A percentile compares a stretch with the other conserved stretches of the same genome.
Evolutionary conservation across 208 protist genomes (phyloP).

Genomic region (Porcisia hertigi): DNA sequence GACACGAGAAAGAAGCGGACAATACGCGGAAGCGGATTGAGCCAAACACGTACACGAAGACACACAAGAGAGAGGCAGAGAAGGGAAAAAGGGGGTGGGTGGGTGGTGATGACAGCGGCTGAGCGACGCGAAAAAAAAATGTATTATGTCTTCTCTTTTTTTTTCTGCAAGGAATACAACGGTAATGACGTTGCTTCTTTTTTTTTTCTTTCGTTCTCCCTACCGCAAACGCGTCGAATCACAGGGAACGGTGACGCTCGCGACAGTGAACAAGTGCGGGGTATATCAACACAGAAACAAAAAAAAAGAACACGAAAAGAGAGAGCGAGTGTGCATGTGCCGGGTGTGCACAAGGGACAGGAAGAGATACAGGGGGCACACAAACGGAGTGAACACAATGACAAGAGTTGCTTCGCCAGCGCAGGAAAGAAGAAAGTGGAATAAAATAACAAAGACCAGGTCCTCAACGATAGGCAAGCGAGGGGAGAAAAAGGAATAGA

Average conservation of each 20-base stretch:
- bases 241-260: no score
- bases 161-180: no score
- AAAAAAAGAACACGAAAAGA: not conserved
- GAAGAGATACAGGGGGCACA: not conserved
- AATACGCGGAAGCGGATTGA: not conserved
- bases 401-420: not conserved
- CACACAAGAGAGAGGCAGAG: no score
- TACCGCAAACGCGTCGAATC: no score
- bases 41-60: not conserved
- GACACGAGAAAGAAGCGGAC: not conserved
- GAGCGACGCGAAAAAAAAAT: no score
- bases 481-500: not conserved
- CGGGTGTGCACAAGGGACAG: not conserved
- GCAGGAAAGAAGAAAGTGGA: not conserved
- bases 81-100: no score
- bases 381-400: not conserved
- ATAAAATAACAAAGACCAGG: not conserved
- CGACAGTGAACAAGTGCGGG: no score
- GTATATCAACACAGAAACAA: no score
- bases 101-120: no score
- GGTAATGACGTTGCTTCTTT: not conserved
- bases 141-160: no score
- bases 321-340: not conserved
- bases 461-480: not conserved
- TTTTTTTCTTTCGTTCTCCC: not conserved